These are phyloP conservation scores for Aspergillus ellipticus DNA, from an alignment of 495 filamentous ascomycete genomes.

Conservation along the genomic window DNA sequence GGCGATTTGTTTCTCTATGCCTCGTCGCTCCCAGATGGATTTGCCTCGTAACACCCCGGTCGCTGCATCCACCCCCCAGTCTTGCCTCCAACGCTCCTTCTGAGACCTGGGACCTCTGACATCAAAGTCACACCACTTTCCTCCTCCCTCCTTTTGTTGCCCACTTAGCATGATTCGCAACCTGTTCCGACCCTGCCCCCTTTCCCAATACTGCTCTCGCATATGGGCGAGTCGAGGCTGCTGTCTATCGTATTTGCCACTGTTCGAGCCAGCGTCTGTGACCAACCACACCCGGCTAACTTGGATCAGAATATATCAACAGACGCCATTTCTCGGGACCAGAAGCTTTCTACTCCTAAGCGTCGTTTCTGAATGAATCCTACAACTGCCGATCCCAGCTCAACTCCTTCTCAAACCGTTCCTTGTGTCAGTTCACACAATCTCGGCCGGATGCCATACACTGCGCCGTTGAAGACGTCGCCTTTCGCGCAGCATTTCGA, in stretches of 20 bases:
- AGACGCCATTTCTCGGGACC: background rate
- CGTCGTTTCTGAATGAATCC: slow-evolving; percentile 5
- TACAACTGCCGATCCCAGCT: background rate
- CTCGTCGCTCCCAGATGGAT: background rate
- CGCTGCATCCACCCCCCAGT: slow-evolving; percentile 11
- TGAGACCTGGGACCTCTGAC: slow-evolving; percentile 1
- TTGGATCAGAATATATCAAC: slow-evolving; percentile 7
- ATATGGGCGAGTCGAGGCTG: background rate
- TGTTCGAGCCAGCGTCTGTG: slow-evolving; percentile 4
- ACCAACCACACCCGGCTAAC: background rate
- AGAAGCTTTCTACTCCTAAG: slow-evolving; percentile 10
- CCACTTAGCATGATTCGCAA: slow-evolving; percentile 5
- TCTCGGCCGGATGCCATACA: slow-evolving; percentile 81
- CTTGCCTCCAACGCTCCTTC: slow-evolving; percentile 20
- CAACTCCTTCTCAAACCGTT: slow-evolving; percentile 12
- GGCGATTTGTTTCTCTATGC: background rate
- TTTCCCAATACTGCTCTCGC: background rate
- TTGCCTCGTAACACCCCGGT: slow-evolving; percentile 4
- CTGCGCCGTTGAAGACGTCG: slow-evolving; percentile 77
- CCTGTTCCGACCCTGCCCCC: background rate
- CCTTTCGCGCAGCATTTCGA: slow-evolving; percentile 68
- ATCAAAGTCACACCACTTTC: slow-evolving; percentile 4
- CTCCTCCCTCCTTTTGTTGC: background rate
- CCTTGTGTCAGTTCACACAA: slow-evolving; percentile 43
- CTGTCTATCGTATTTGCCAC: slow-evolving; percentile 17